Base-by-base conservation (phyloP, 257 asterid genomes). In the Leonotis leonurus region DNA sequence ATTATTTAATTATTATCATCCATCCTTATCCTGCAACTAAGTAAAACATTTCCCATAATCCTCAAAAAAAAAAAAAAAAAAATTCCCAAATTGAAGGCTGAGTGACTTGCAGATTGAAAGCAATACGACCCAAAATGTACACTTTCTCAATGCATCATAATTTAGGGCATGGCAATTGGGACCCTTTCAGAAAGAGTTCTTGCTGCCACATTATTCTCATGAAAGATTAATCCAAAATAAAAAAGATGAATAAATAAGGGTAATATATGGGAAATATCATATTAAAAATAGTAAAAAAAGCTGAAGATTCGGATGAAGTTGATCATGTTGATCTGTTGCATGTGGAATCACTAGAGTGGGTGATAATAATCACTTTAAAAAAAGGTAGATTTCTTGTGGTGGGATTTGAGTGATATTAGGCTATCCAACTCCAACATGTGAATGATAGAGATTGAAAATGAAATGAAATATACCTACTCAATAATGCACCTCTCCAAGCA, bases 401-500 rank as follows among this genome's bases (percentile, higher is more conserved):
- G 74, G 70, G 77, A 75, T 75, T 65, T 54, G 72, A 65, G 71
- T 52, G 67, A 59, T 52, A 62, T 40, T 27, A 18, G 22, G 70
- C 70, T 62, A 71, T 74, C 75, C 59, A 57, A 49, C 78, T 74
- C 75, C 59, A 57, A 49, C 78, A 75, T 77, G 83, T 79, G 84
- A 78, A 18, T 66, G 48, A 58, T 40, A 65, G 50, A 65, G 71
- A 49, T 18, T 29, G 25, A 66, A n/a, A 29, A 6, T 65, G 63
- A 54, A 43, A 54, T 0, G 40, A 7, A 25, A 39, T 6, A 55
- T 35, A 20, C 21, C 32, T 10, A 11, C 20, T 21, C 24, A 29
- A 50, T 50, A 50, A 50, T 51, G 20, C 48, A 5, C 46, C 18
- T 40, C 46, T 40, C 2, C 17, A 13, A 33, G 1, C 39, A 7